These are phyloP conservation scores for Sarocladium kiliense DNA, from an alignment of 2,329 filamentous ascomycete species.

Conservation along the genomic window DNA sequence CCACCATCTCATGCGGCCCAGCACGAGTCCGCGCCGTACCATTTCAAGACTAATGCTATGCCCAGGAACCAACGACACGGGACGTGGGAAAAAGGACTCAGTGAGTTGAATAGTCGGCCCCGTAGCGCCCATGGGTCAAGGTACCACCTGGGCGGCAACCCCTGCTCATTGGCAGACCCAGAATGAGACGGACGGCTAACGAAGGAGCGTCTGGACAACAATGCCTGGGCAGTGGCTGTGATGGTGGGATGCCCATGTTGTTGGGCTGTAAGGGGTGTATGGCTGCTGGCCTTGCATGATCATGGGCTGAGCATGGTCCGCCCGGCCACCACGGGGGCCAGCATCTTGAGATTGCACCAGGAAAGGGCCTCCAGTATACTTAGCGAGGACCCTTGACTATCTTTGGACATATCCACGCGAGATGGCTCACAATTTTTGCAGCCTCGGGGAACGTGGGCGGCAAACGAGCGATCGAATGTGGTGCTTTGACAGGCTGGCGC, in stretches of 20 bases:
- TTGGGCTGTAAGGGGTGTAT: neutral
- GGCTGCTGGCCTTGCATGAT: too few relatives aligned
- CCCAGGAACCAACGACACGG: neutral
- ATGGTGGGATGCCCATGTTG: neutral
- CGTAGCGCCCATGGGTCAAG: neutral
- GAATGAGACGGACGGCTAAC: neutral
- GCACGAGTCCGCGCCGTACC: neutral
- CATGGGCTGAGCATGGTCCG: too few relatives aligned
- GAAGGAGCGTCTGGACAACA: neutral
- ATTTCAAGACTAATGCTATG: neutral
- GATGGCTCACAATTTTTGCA: too few relatives aligned
- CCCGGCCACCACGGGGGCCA: too few relatives aligned
- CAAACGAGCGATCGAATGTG: too few relatives aligned
- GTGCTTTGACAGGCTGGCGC: neutral
- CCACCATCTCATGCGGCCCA: neutral
- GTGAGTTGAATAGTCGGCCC: neutral
- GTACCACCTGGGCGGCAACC: neutral
- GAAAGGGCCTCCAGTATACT: too few relatives aligned
- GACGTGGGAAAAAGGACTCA: neutral
- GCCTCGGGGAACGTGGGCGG: too few relatives aligned
- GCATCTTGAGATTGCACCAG: too few relatives aligned
- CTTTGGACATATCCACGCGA: too few relatives aligned
- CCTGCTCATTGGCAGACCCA: neutral
- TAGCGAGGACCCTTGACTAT: too few relatives aligned
- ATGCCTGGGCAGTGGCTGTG: neutral